A percentile compares a stretch with the other conserved stretches of the same genome.
Conservation (phyloP, 2,329 filamentous ascomycete genomes). For the Colletotrichum magnum region DNA sequence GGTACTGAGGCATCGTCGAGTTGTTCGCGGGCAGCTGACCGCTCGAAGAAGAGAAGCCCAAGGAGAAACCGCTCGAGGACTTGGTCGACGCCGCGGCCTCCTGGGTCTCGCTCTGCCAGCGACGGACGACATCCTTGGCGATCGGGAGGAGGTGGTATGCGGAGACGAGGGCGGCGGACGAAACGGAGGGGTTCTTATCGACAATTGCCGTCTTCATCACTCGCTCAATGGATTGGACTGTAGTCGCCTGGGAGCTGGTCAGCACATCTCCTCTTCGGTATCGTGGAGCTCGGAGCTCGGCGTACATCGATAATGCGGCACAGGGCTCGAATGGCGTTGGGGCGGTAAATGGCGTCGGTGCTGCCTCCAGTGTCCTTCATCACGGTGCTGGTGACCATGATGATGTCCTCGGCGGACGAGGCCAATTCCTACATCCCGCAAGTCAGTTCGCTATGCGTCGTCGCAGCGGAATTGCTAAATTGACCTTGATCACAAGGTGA, state of each 20-base stretch:
- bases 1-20: slow-evolving; percentile 98
- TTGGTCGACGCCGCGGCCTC: slow-evolving; percentile 94
- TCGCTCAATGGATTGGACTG: slow-evolving; percentile 97
- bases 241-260: slow-evolving; percentile 76
- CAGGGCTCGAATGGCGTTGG: slow-evolving; percentile 94
- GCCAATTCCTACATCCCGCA: slow-evolving; percentile 75
- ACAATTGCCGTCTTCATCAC: slow-evolving; percentile 99
- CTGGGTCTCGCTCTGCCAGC: slow-evolving; percentile 99
- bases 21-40: slow-evolving; percentile 85
- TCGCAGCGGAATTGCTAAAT: background rate
- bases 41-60: slow-evolving; percentile 89
- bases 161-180: slow-evolving; percentile 94
- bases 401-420: slow-evolving; percentile 96
- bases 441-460: background rate
- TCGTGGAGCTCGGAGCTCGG: slow-evolving; percentile 41
- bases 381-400: slow-evolving; percentile 99
- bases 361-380: slow-evolving; percentile 99
- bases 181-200: slow-evolving; percentile 98
- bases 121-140: slow-evolving; percentile 92
- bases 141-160: slow-evolving; percentile 98
- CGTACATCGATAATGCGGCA: slow-evolving; percentile 96
- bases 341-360: slow-evolving; percentile 92
- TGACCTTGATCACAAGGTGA: slow-evolving; percentile 89
- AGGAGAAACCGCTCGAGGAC: slow-evolving; percentile 88
- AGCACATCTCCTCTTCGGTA: slow-evolving; percentile 19